These are phyloP conservation scores for Capsicum rhomboideum DNA, from an alignment of 257 asterid species.

Conservation along the genomic window DNA sequence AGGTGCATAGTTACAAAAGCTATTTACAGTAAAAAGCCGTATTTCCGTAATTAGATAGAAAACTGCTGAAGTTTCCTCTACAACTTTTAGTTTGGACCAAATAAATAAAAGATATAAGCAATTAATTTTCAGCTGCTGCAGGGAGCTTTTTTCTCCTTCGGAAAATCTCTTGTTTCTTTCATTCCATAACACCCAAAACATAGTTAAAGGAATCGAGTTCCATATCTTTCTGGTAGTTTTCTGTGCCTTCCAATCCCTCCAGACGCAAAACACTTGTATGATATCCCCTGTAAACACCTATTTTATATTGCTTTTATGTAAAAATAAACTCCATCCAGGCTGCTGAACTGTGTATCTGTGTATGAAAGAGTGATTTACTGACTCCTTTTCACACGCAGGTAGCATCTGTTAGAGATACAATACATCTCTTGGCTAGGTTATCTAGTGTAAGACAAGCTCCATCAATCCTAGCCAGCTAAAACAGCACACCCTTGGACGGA, in stretches of 20 bases:
- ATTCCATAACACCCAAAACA: background rate
- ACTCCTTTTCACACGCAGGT: background rate
- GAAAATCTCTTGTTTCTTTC: background rate
- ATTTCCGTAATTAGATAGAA: background rate
- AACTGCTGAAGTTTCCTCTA: background rate
- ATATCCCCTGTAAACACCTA: background rate
- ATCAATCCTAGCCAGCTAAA: background rate
- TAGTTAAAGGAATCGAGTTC: background rate
- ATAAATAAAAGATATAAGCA: background rate
- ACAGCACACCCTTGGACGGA: background rate
- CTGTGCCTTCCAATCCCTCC: background rate
- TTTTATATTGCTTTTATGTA: background rate
- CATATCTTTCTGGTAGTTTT: background rate
- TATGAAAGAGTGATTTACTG: background rate
- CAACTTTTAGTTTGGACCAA: background rate
- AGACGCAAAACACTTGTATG: background rate
- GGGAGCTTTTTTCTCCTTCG: background rate
- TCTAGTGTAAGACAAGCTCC: background rate
- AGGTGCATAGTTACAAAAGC: background rate
- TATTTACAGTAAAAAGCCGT: background rate
- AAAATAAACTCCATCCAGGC: background rate
- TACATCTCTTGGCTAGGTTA: background rate
- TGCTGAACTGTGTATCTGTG: background rate
- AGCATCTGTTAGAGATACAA: background rate
- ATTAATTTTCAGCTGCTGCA: background rate